A percentile compares a stretch with the other conserved stretches of the same genome.
Evolutionary conservation across 2,329 filamentous ascomycete genomes (phyloP).

Genomic region (Pestalotiopsis sp.): DNA sequence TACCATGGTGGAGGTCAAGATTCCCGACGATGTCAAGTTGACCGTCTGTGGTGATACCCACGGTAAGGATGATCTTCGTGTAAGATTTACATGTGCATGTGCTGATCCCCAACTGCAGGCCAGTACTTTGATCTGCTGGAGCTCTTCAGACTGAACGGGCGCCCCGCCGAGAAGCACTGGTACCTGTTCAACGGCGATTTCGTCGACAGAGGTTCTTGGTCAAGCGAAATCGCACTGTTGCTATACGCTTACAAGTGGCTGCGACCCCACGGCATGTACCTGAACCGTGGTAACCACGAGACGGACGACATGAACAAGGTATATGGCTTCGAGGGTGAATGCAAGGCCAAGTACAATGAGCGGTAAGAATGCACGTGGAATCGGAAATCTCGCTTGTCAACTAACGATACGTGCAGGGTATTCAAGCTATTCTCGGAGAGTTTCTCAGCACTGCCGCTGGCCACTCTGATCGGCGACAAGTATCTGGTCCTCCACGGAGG

Average conservation of each 20-base stretch:
- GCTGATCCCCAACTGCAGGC: conserved; percentile 52
- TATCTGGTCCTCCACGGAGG: conserved; percentile 93
- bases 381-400: neutral
- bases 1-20: conserved; percentile 93
- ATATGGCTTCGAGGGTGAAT: conserved; percentile 98
- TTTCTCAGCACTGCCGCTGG: conserved; percentile 90
- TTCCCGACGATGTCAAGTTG: conserved; percentile 75
- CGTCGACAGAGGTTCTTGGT: conserved; percentile 97
- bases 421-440: conserved; percentile 99
- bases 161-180: conserved; percentile 81
- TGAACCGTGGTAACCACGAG: conserved; percentile 98
- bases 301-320: conserved; percentile 99
- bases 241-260: conserved; percentile 98
- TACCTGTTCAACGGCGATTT: conserved; percentile 99
- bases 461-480: conserved; percentile 88
- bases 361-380: conserved; percentile 41
- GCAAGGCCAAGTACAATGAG: conserved; percentile 97
- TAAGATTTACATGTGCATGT: neutral
- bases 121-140: conserved; percentile 98
- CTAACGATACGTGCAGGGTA: conserved; percentile 49
- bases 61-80: conserved; percentile 53
- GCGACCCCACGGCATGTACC: conserved; percentile 83
- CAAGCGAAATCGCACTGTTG: conserved; percentile 90
- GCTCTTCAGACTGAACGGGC: conserved; percentile 89
- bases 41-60: conserved; percentile 98